A percentile compares a stretch with the other conserved stretches of the same genome.
Evolutionary conservation across 2,329 filamentous ascomycete genomes (phyloP).

Genomic region (Elsinoe arachidis): DNA sequence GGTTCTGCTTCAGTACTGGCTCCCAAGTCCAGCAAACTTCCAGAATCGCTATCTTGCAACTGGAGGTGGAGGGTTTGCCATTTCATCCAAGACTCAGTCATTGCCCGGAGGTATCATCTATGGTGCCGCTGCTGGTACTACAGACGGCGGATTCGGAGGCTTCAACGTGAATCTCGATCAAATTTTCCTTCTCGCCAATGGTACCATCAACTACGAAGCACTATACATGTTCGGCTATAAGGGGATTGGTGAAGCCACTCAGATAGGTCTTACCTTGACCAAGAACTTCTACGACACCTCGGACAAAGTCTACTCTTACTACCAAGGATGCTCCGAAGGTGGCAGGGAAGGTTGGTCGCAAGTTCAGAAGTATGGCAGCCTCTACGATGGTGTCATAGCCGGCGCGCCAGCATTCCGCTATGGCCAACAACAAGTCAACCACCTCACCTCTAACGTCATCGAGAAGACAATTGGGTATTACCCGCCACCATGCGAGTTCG

Average conservation of each 20-base stretch:
- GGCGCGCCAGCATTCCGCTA: slow-evolving; percentile 42
- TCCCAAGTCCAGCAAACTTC: slow-evolving; percentile 36
- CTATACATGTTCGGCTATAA: slow-evolving; percentile 45
- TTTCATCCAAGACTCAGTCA: slow-evolving; percentile 27
- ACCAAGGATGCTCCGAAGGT: slow-evolving; percentile 48
- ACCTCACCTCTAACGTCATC: slow-evolving; percentile 33
- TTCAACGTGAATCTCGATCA: slow-evolving; percentile 35
- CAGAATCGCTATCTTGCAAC: slow-evolving; percentile 38
- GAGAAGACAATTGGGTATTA: slow-evolving; percentile 35
- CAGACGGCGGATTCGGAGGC: slow-evolving; percentile 43
- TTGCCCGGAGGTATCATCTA: slow-evolving; percentile 34
- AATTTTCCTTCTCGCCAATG: slow-evolving; percentile 31
- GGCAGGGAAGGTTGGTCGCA: slow-evolving; percentile 43
- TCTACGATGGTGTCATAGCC: slow-evolving; percentile 40
- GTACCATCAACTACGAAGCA: slow-evolving; percentile 44
- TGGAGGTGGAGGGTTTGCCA: slow-evolving; percentile 31
- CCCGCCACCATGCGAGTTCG: slow-evolving; percentile 39
- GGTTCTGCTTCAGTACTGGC: slow-evolving; percentile 33
- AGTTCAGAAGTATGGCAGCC: slow-evolving; percentile 42
- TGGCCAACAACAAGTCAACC: slow-evolving; percentile 39
- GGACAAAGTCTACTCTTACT: slow-evolving; percentile 39
- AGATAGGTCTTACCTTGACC: slow-evolving; percentile 39
- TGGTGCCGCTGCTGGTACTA: slow-evolving; percentile 40
- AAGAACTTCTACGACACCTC: slow-evolving; percentile 31
- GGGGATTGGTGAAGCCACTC: slow-evolving; percentile 44